Percentiles rank a stretch among this genome's conserved stretches.
These are phyloP conservation scores for Prunus fruticosa DNA, from an alignment of 306 rosid genomes.

Conservation along the genomic window DNA sequence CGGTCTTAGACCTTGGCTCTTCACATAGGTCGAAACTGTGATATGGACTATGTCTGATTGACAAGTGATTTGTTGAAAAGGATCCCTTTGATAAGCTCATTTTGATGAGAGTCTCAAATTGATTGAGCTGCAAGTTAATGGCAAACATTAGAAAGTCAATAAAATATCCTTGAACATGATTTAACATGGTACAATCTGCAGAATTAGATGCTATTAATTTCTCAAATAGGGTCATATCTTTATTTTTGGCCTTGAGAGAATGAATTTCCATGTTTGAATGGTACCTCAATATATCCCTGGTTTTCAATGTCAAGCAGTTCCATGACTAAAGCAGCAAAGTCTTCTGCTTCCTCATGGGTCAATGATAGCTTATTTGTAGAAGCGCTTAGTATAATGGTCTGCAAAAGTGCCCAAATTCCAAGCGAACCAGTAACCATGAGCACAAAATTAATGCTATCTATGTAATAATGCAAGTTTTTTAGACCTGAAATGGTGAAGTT, in stretches of 20 bases:
- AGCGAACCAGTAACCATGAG: background rate
- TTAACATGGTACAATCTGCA: background rate
- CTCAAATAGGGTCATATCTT: background rate
- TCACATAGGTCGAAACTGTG: conserved; percentile 21
- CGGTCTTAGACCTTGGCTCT: conserved; percentile 49
- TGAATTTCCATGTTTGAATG: background rate
- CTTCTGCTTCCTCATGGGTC: conserved; percentile 76
- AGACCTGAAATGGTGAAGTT: too few species aligned
- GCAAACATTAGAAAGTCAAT: conserved; percentile 12
- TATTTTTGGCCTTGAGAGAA: background rate
- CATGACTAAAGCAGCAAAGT: conserved; percentile 66
- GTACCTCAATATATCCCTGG: conserved; percentile 71
- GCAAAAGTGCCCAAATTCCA: conserved; percentile 22
- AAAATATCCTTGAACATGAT: background rate
- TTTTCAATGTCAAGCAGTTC: conserved; percentile 62
- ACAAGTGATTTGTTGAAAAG: conserved; percentile 28
- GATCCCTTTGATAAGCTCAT: conserved; percentile 31
- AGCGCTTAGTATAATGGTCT: conserved; percentile 64
- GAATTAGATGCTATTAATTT: background rate
- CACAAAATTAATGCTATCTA: background rate
- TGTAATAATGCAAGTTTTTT: too few species aligned
- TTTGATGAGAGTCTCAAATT: conserved; percentile 53
- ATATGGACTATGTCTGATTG: conserved; percentile 3
- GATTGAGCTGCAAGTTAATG: conserved; percentile 33
- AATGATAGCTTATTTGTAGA: conserved; percentile 62